A percentile compares a stretch with the other conserved stretches of the same genome.
phyloP scores from a whole-genome alignment of 1,284 basidiomycete genomes.

The Rhodotorula mucilaginosa region DNA sequence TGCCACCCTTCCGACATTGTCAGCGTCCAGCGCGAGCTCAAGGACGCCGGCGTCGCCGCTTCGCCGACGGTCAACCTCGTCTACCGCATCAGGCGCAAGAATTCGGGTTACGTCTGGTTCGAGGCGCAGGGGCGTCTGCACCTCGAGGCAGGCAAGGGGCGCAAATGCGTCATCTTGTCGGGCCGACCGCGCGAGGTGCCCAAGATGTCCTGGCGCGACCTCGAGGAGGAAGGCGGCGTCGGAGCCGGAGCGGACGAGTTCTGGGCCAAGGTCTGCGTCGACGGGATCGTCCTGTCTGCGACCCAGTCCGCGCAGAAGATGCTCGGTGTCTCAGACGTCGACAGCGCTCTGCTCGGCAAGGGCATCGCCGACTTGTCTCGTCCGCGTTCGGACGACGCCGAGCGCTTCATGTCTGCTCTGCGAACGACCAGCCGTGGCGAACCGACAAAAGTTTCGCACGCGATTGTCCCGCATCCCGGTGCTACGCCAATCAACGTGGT shows the following conservation, averaged over 20 bases:
- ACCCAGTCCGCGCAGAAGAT: slow-evolving; percentile 38
- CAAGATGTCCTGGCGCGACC: slow-evolving; percentile 59
- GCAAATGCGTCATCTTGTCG: slow-evolving; percentile 65
- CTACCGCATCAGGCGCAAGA: slow-evolving; percentile 68
- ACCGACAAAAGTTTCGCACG: slow-evolving; percentile 32
- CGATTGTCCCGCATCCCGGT: slow-evolving; percentile 24
- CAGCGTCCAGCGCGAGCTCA: slow-evolving; percentile 86
- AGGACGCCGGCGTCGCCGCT: slow-evolving; percentile 58
- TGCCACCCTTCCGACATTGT: slow-evolving; percentile 87
- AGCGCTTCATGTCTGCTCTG: slow-evolving; percentile 26
- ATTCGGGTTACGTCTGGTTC: slow-evolving; percentile 73
- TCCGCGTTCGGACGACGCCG: slow-evolving; percentile 1
- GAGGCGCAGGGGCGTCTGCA: slow-evolving; percentile 78
- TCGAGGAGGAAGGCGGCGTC: slow-evolving; percentile 39
- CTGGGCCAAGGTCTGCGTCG: slow-evolving; percentile 42
- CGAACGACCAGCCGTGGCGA: slow-evolving; percentile 11
- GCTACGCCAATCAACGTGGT: slow-evolving; percentile 36
- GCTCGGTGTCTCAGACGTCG: slow-evolving; percentile 32
- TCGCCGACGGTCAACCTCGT: slow-evolving; percentile 64
- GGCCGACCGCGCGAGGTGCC: slow-evolving; percentile 70
- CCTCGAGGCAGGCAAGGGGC: slow-evolving; percentile 40
- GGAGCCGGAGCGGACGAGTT: slow-evolving; percentile 32
- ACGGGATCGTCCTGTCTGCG: slow-evolving; percentile 43
- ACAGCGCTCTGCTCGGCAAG: slow-evolving; percentile 11
- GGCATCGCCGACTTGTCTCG: slow-evolving; percentile 23